Percentiles rank a stretch among this genome's conserved stretches.
Evolutionary conservation across 495 filamentous ascomycete species (phyloP).

Genomic region (Aspergillus biplanus): DNA sequence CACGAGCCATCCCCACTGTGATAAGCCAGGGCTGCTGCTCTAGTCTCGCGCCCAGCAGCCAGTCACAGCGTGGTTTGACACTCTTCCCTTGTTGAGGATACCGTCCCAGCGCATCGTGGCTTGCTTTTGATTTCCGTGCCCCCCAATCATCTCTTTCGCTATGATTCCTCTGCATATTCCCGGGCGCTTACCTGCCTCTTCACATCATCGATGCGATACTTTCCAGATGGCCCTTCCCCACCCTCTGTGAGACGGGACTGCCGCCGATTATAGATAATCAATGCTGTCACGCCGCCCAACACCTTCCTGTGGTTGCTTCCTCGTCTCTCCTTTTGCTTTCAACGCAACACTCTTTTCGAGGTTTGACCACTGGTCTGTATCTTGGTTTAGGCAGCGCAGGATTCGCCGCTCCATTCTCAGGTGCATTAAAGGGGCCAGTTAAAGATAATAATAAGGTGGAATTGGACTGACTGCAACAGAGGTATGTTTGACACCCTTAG

Average conservation of each 20-base stretch:
- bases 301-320: constrained; percentile 18
- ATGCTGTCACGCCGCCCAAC: constrained; percentile 27
- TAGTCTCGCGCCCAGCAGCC: constrained; percentile 24
- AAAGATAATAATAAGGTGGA: constrained; percentile 9
- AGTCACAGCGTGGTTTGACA: constrained; percentile 28
- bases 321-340: constrained; percentile 17
- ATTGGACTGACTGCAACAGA: not conserved
- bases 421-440: constrained; percentile 13
- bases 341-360: constrained; percentile 19
- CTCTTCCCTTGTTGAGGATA: constrained; percentile 15
- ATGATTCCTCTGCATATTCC: constrained; percentile 27
- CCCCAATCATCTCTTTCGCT: constrained; percentile 36
- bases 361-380: constrained; percentile 32
- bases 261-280: constrained; percentile 42
- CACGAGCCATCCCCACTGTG: constrained; percentile 35
- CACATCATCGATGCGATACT: constrained; percentile 19
- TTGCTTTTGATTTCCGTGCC: constrained; percentile 15
- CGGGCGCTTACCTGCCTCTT: constrained; percentile 39
- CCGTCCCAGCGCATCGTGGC: constrained; percentile 21
- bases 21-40: constrained; percentile 41
- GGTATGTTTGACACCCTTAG: not conserved
- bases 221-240: constrained; percentile 11
- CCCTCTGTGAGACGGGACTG: constrained; percentile 7
- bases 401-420: constrained; percentile 29
- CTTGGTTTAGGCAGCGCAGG: constrained; percentile 33